A percentile compares a stretch with the other conserved stretches of the same genome.
Evolutionary conservation across 345 rosid species (phyloP).

Genomic region (Aquilaria sinensis): DNA sequence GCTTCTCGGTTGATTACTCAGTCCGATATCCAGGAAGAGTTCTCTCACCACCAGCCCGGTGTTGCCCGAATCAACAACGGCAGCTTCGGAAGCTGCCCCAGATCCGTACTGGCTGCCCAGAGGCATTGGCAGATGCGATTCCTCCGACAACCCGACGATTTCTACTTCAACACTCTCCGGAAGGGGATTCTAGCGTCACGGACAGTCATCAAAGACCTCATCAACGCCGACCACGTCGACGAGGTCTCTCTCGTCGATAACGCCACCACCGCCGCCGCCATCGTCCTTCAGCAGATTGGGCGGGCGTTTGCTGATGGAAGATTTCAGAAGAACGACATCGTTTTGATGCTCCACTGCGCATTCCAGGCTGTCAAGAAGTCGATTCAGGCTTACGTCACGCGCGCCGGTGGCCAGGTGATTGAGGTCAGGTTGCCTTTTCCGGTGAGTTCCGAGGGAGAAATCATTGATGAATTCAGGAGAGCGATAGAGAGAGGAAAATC

Average conservation of each 20-base stretch:
- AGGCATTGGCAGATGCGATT: slow-evolving; percentile 56
- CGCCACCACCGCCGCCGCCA: slow-evolving; percentile 80
- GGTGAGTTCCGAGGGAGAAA: slow-evolving; percentile 48
- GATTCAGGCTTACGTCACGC: slow-evolving; percentile 67
- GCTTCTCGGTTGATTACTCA: slow-evolving; percentile 22
- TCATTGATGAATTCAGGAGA: slow-evolving; percentile 42
- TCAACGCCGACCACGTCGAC: slow-evolving; percentile 61
- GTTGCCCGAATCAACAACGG: slow-evolving; percentile 73
- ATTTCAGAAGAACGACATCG: slow-evolving; percentile 39
- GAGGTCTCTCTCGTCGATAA: slow-evolving; percentile 76
- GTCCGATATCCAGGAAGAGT: slow-evolving; percentile 46
- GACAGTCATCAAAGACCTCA: slow-evolving; percentile 41
- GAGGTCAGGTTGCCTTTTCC: slow-evolving; percentile 73
- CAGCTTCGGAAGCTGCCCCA: slow-evolving; percentile 77
- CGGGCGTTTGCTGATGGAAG: slow-evolving; percentile 51
- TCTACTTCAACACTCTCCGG: slow-evolving; percentile 62
- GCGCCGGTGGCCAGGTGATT: slow-evolving; percentile 55
- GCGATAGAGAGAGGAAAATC: slow-evolving; percentile 44
- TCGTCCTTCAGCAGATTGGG: slow-evolving; percentile 66
- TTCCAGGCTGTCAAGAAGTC: slow-evolving; percentile 55
- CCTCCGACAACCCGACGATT: slow-evolving; percentile 69
- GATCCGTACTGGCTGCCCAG: slow-evolving; percentile 52
- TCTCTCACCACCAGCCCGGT: slow-evolving; percentile 62
- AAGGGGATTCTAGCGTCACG: slow-evolving; percentile 53
- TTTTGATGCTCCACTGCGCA: slow-evolving; percentile 62